Base-by-base conservation (phyloP, 192 early-diverging fungal species). In the Rhizophagus sp. region DNA sequence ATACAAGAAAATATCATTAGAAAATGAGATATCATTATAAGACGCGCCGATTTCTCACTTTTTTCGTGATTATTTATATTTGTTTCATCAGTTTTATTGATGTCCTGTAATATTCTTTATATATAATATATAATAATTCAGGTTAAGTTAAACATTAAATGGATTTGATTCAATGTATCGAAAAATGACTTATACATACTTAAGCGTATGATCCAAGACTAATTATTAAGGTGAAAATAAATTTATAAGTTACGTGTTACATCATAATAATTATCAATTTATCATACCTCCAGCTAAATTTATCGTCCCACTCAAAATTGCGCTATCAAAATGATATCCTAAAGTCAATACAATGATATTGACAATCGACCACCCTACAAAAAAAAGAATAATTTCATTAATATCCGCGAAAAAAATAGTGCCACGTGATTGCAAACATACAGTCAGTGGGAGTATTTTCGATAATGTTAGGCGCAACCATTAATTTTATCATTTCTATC, bases 81-180 rank as follows among this genome's bases (percentile, higher is more conserved):
- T 17, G 0, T 66, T 66, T 66, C 64, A 30, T 33, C 30, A 17
- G 13, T 66, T 66, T 66, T 24, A 30, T 66, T 66, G 13, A 66
- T 33, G 34, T 66, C 9, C 30, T 66, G 64, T 66, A 66, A 66
- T 66, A 66, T 34, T 11, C 64, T 66, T 66, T 66, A 66, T 25
- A 66, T 36, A 30, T 30, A 30, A 30, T 30, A 30, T 30, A 30
- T 30, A 30, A 30, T 30, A 30, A 30, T 30, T 30, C 30, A 30
- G 30, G 30, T 30, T 30, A 27, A 15, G 12, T 66, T 22, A 66
- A 11, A 25, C 6, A 22, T 17, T 63, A 4, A 63, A 22, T 24
- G 25, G 25, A 10, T 25, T 25, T 25, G 9, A 64, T 64, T 27
- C 63, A 24, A 41, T 25, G 25, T 27, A 64, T 64, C 39, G n/a